Evolutionary conservation across 2,329 filamentous ascomycete species (phyloP), one percentile per base, ranked within the genome.

Genomic region (Penicillium palitans): DNA sequence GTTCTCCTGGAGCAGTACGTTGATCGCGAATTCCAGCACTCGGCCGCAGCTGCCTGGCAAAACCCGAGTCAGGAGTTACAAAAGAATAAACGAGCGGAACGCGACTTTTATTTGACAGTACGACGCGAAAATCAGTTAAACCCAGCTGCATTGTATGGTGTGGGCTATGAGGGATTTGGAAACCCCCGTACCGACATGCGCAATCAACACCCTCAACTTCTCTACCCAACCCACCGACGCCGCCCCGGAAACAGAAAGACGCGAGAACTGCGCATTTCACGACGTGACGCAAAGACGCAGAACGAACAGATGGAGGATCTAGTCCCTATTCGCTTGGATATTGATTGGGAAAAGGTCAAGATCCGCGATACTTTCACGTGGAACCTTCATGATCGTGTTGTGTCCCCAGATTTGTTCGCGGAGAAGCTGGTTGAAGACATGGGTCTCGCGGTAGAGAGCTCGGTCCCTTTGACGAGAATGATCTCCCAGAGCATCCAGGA

Each of bases 341-440:
- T 98, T 50, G 95, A 99, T 70, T 90, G 90, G 84, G 93, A 98
- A 66, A 96, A 96, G 79, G 86, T 98, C 68, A 95, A 95, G 76
- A 82, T 99, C 60, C 90, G 95, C 73, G 95, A 99, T 75, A 98
- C 95, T 0, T 97, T 99, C 67, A 98, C 95, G 3, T 99, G 93
- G 93, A 99, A 99, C 74, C 82, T 98, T 37, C 91, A 97, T 77
- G 95, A 99, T 73, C 88, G 93, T 58, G 83, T 95, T 13, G 85
- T 96, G 3, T 83, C 86, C 24, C 85, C 88, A 21, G 89, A 96
- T 57, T 76, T 95, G 12, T 98, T 98, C 73, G 90, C 93, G 1
- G 87, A 91, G 58, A 92, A 95, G 72, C 81, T 99, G 21, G 86
- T 98, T 6, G 95, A 99, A 74, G 95, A 99, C 72, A 80, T 89